Evolutionary conservation across 352 stramenopile genomes (phyloP).

Genomic region (Globisporangium paddicum): DNA sequence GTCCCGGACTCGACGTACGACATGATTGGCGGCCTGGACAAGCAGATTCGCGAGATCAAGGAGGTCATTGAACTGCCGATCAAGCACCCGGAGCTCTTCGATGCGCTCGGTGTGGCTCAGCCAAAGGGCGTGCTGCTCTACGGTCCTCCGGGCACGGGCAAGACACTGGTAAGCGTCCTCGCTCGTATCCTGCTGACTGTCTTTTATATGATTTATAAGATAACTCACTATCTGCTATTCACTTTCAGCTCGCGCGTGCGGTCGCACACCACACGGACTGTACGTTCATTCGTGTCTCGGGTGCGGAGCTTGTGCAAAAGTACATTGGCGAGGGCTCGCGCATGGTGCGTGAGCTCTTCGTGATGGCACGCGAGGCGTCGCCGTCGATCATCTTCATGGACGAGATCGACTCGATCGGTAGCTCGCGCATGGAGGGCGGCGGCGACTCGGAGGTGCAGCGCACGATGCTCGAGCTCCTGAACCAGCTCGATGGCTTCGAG

Average conservation of each 20-base stretch:
- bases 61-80: conserved; percentile 99
- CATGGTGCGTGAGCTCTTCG: conserved; percentile 99
- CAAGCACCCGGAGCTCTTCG: conserved; percentile 99
- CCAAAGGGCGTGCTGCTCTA: conserved; percentile 96
- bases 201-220: no score
- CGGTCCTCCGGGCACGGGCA: conserved; percentile 96
- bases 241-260: conserved; percentile 84
- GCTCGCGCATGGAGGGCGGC: conserved; percentile 88
- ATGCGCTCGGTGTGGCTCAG: conserved; percentile 97
- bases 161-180: conserved; percentile 81
- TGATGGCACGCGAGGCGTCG: conserved; percentile 97
- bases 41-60: conserved; percentile 99
- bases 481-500: conserved; percentile 97
- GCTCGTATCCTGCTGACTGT: no score
- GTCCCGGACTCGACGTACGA: conserved; percentile 99
- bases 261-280: conserved; percentile 99
- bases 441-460: conserved; percentile 99
- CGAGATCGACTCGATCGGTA: conserved; percentile 99
- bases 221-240: no score
- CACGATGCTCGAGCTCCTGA: conserved; percentile 99
- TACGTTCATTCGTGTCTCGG: conserved; percentile 99
- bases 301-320: conserved; percentile 99
- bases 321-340: conserved; percentile 99
- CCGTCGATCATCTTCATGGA: conserved; percentile 99
- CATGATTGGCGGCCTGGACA: conserved; percentile 99